Evolutionary conservation across 148 eudicot species (phyloP), one percentile per base, ranked within the genome.

Genomic region (Linanthus parryae): DNA sequence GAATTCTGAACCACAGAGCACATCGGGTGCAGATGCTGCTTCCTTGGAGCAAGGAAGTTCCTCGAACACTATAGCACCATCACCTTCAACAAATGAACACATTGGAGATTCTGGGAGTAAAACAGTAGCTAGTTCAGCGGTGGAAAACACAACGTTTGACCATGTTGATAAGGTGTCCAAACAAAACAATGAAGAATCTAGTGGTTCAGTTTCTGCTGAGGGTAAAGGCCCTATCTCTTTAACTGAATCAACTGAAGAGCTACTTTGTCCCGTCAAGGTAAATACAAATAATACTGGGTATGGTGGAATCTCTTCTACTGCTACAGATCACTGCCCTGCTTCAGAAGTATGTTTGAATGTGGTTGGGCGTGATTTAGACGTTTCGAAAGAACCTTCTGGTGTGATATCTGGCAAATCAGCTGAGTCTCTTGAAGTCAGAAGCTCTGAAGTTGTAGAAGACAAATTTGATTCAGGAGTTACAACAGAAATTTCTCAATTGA

Each of bases 11-110:
- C 55, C 62, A n/a, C 54, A 14, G 44, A 57, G 29, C 39, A 22
- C 67, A 48, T 59, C 44, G 36, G 33, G 53, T 30, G 59, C 78
- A 55, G 19, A 19, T 31, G 8, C 56, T 17, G 45, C 63, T 53
- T 19, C 72, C 54, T 27, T 44, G 44, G 70, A 68, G 40, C 56
- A 64, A 53, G 79, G 70, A 31, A 56, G 48, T 61, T 71, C 71
- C 31, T 61, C 76, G 42, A 56, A 62, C 31, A 25, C 58, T 48
- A 29, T 44, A 51, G 52, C 28, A 21, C 50, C 54, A 23, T 41
- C 62, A 43, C 44, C 73, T 57, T 40, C 51, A 8, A 41, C 48
- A 10, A 27, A 58, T 50, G 42, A 31, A 26, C 27, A 13, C 22
- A 44, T 31, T 37, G 52, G 26, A 44, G 28, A 57, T 54, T 19